Percentiles rank a stretch among this genome's conserved stretches.
These are phyloP conservation scores for Steccherinum ochraceum DNA, from an alignment of 768 basidiomycete species.

Conservation along the genomic window DNA sequence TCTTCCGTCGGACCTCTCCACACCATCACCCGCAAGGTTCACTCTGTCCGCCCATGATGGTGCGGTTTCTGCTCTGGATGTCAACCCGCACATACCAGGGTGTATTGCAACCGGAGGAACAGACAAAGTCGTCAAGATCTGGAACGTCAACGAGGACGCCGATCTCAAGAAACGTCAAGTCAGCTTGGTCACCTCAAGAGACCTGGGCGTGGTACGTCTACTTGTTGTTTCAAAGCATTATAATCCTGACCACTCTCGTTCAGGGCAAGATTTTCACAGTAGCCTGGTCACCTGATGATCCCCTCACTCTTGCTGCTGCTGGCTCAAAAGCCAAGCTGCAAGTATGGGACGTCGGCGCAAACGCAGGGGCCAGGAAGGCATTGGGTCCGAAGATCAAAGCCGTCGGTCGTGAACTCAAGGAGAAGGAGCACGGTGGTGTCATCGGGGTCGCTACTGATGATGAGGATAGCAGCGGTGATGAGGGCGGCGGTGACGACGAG, in stretches of 20 bases:
- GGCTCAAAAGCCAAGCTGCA: conserved; percentile 93
- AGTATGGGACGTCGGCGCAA: conserved; percentile 91
- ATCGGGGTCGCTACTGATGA: conserved; percentile 64
- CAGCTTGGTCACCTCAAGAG: conserved; percentile 78
- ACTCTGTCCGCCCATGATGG: conserved; percentile 93
- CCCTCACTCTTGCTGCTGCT: conserved; percentile 84
- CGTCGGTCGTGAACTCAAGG: conserved; percentile 62
- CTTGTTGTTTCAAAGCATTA: conserved; percentile 2
- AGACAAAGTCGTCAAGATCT: conserved; percentile 93
- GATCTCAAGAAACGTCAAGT: conserved; percentile 62
- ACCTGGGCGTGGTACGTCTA: conserved; percentile 78
- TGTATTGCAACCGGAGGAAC: conserved; percentile 92
- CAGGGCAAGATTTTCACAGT: conserved; percentile 97
- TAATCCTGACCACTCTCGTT: background rate
- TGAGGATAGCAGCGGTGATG: conserved; percentile 57
- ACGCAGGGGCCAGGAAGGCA: conserved; percentile 73
- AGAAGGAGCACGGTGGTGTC: conserved; percentile 56
- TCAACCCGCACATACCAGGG: conserved; percentile 85
- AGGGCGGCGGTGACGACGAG: too few species aligned
- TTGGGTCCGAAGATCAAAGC: conserved; percentile 74
- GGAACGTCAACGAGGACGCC: conserved; percentile 77
- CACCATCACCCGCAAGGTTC: conserved; percentile 68
- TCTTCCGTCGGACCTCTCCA: conserved; percentile 60
- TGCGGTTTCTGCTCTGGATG: conserved; percentile 80
- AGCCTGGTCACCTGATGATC: conserved; percentile 89